Evolutionary conservation across 805 yeast species (phyloP), one percentile per base, ranked within the genome.

Genomic region (Teunomyces pallodes): DNA sequence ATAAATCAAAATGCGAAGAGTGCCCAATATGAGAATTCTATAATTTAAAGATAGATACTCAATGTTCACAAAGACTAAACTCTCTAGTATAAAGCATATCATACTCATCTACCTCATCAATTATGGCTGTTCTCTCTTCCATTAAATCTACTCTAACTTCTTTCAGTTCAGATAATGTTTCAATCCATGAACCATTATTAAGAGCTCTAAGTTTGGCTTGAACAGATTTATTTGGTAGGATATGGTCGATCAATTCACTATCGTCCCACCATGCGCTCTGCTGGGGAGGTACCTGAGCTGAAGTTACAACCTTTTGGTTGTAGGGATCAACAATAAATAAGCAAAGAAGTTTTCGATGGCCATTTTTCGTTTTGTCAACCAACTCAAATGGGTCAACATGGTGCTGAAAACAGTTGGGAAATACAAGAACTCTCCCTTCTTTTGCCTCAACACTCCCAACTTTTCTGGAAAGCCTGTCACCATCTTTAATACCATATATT

Each of bases 351-450:
- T 69, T 69, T 29, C 76, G 54, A 49, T 62, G 64, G 1, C 77
- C 77, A 1, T 62, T 58, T 47, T 63, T 71, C 6, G 67, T 45
- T 48, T 55, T 56, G 49, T 73, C 77, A 9, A 43, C 43, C 52
- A 73, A 64, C 45, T 65, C 63, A 54, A 73, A 73, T 5, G 66
- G 60, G 44, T 66, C 69, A 10, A 73, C 76, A 45, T 65, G 69
- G 49, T 71, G 76, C 49, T 72, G 77, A 42, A 49, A 64, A 7
- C 46, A 40, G 52, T 73, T 73, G 3, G 77, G 77, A 49, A 73
- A 73, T 5, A 73, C 58, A 10, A 72, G 36, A 8, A 70, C 52
- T 13, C 66, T 51, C 41, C 61, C 66, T 46, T 66, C 57, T 20
- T 49, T 35, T 10, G 65, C 54, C 13, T 54, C 54, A 9, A 66